phyloP scores from a whole-genome alignment of 1,284 basidiomycete species.

The Naganishia liquefaciens region DNA sequence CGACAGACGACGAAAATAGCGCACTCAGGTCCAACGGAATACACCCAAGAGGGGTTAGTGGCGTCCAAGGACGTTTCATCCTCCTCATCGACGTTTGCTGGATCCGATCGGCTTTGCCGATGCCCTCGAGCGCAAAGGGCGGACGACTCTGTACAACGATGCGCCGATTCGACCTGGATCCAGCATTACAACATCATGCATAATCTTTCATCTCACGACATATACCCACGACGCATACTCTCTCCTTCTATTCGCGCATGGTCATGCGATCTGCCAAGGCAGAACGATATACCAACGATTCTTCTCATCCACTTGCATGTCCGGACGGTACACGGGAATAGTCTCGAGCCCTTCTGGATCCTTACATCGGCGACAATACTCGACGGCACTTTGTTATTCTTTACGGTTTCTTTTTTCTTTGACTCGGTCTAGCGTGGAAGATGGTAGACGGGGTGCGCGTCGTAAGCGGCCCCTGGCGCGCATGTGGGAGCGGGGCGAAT shows the following conservation, averaged over 20 bases:
- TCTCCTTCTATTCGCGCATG: no score
- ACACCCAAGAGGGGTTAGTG: conserved; percentile 13
- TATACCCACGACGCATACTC: neutral
- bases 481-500: no score
- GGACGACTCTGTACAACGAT: no score
- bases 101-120: neutral
- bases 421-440: no score
- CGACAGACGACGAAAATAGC: conserved; percentile 2
- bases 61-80: conserved; percentile 25
- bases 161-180: neutral
- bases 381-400: neutral
- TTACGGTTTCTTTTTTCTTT: neutral
- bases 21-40: neutral
- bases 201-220: neutral
- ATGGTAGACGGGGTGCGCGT: no score
- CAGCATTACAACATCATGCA: conserved; percentile 5
- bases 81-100: conserved; percentile 3
- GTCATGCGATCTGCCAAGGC: no score
- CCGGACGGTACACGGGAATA: no score
- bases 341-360: no score
- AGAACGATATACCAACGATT: no score
- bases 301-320: no score
- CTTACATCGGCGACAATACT: neutral
- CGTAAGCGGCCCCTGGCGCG: no score
- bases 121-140: neutral